phyloP scores from a whole-genome alignment of 768 basidiomycete species.

The Russula sp. region DNA sequence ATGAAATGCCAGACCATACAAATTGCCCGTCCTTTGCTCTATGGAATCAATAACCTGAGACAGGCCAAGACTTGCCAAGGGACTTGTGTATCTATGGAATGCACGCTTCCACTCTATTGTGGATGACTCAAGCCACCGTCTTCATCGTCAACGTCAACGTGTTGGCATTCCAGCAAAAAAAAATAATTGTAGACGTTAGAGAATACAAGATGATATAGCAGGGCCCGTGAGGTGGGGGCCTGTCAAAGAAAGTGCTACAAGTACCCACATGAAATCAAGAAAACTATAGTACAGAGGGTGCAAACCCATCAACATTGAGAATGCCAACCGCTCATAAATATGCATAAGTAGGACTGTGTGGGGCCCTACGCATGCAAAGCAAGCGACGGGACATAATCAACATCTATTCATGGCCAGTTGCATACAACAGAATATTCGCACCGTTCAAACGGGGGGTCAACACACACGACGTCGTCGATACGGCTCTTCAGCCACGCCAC shows the following conservation, averaged over 20 bases:
- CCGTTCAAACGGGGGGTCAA: constrained; percentile 50
- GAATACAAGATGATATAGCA: constrained; percentile 12
- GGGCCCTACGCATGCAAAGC: constrained; percentile 22
- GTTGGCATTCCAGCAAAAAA: background rate
- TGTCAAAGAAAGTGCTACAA: constrained; percentile 15
- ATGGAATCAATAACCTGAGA: background rate
- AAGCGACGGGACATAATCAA: constrained; percentile 17
- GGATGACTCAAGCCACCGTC: background rate
- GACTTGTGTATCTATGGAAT: background rate
- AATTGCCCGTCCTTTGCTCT: background rate
- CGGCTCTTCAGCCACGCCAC: constrained; percentile 59
- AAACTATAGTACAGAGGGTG: constrained; percentile 10
- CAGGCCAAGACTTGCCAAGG: background rate
- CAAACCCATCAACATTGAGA: background rate
- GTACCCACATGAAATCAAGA: constrained; percentile 9
- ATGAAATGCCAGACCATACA: background rate
- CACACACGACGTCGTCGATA: constrained; percentile 56
- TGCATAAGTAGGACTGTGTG: constrained; percentile 26
- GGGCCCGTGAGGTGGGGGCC: background rate
- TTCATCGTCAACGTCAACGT: background rate
- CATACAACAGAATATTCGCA: constrained; percentile 27
- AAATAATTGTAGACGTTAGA: constrained; percentile 5
- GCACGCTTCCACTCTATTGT: background rate
- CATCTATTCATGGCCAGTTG: constrained; percentile 21
- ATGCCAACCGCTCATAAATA: constrained; percentile 22